Conservation (phyloP, 2,329 filamentous ascomycete genomes). For the Trichophyton schoenleinii region DNA sequence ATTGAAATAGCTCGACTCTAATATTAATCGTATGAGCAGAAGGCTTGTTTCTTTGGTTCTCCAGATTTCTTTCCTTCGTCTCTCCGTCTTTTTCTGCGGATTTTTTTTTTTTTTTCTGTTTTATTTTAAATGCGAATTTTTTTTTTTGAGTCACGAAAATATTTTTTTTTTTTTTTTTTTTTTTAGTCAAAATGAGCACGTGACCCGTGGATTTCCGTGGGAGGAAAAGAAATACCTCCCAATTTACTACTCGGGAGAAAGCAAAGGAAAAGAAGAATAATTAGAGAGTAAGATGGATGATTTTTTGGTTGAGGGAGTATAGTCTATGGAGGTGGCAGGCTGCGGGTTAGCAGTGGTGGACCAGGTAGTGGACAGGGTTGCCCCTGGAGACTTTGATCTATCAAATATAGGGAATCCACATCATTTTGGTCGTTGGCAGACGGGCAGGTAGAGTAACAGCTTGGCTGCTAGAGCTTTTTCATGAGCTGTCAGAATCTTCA, state of each 20-base stretch:
- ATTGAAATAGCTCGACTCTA: not conserved
- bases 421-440: not conserved
- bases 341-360: not conserved
- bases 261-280: not conserved
- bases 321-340: not conserved
- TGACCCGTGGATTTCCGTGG: not conserved
- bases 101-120: not conserved
- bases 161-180: not conserved
- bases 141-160: not conserved
- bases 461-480: not conserved
- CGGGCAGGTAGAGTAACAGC: too few species aligned
- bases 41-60: too few species aligned
- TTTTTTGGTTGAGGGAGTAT: not conserved
- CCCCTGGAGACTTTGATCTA: not conserved
- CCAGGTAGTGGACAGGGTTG: not conserved
- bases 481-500: not conserved
- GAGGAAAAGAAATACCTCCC: too few species aligned
- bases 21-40: not conserved
- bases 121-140: not conserved
- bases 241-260: not conserved
- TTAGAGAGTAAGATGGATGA: not conserved
- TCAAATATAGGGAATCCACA: not conserved
- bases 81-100: not conserved
- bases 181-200: not conserved
- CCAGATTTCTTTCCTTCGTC: not conserved